Evolutionary conservation across 352 stramenopile species (phyloP).

Genomic region (Pythium brachiatum): DNA sequence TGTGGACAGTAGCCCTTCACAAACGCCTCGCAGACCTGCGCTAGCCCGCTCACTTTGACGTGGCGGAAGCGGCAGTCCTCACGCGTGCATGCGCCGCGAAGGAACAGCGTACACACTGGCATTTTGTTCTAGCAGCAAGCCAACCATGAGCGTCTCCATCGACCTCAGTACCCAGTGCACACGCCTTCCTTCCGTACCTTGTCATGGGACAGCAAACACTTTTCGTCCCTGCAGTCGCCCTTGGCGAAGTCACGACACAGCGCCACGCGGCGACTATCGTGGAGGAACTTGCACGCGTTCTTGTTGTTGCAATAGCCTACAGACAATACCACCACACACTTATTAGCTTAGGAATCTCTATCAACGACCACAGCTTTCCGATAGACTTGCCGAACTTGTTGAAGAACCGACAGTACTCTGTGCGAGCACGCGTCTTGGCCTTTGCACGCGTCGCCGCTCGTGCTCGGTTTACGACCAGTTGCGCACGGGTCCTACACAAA

Average conservation of each 20-base stretch:
- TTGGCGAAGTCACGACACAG: constrained; percentile 79
- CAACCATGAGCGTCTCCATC: neutral
- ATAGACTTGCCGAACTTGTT: constrained; percentile 74
- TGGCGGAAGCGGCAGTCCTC: constrained; percentile 78
- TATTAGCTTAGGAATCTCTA: too few relatives aligned
- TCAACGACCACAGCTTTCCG: too few relatives aligned
- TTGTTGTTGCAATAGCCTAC: constrained; percentile 82
- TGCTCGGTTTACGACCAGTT: constrained; percentile 50
- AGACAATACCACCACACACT: constrained; percentile 4
- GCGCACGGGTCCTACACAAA: constrained; percentile 35
- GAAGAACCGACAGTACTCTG: constrained; percentile 81
- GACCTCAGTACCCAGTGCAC: neutral
- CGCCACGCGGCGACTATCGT: constrained; percentile 79
- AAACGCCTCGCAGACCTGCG: constrained; percentile 64
- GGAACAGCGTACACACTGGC: constrained; percentile 77
- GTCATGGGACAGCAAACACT: constrained; percentile 73
- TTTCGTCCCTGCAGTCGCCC: constrained; percentile 54
- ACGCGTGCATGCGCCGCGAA: constrained; percentile 66
- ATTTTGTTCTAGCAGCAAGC: constrained; percentile 62
- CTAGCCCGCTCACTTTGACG: constrained; percentile 73
- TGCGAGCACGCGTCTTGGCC: constrained; percentile 41
- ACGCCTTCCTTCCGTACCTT: constrained; percentile 40
- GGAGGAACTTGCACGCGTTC: constrained; percentile 76
- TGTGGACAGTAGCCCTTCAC: constrained; percentile 63
- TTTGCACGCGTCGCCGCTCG: constrained; percentile 37